A percentile compares a stretch with the other conserved stretches of the same genome.
phyloP scores from a whole-genome alignment of 2,329 filamentous ascomycete species.

The Stemphylium vesicarium region DNA sequence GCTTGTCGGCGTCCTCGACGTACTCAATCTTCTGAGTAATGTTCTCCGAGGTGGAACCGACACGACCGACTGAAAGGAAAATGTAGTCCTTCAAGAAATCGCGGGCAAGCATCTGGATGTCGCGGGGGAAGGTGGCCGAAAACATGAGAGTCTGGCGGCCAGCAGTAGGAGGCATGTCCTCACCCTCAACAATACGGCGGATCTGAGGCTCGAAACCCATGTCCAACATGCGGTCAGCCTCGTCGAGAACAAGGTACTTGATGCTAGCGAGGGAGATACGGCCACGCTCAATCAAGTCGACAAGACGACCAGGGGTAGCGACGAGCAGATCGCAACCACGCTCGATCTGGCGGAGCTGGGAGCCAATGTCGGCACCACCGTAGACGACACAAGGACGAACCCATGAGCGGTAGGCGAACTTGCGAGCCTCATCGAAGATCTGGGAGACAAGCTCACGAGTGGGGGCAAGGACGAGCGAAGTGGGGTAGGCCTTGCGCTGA shows the following conservation, averaged over 20 bases:
- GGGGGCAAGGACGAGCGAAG: slow-evolving; percentile 91
- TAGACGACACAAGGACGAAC: slow-evolving; percentile 98
- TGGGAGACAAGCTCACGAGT: slow-evolving; percentile 98
- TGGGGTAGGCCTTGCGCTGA: slow-evolving; percentile 97
- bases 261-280: slow-evolving; percentile 98
- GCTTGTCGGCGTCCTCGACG: slow-evolving; percentile 96
- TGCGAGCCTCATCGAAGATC: slow-evolving; percentile 96
- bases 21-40: slow-evolving; percentile 99
- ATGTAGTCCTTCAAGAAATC: slow-evolving; percentile 99
- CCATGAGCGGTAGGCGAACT: slow-evolving; percentile 99
- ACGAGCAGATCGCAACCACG: slow-evolving; percentile 96
- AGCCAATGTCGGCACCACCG: slow-evolving; percentile 97
- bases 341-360: slow-evolving; percentile 97
- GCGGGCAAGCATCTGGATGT: slow-evolving; percentile 98
- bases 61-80: slow-evolving; percentile 97
- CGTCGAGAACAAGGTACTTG: slow-evolving; percentile 98
- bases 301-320: slow-evolving; percentile 94
- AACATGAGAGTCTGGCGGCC: slow-evolving; percentile 99
- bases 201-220: slow-evolving; percentile 99
- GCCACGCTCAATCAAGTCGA: slow-evolving; percentile 97
- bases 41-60: slow-evolving; percentile 99
- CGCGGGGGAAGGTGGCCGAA: slow-evolving; percentile 97
- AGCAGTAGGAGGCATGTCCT: slow-evolving; percentile 90
- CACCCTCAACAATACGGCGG: slow-evolving; percentile 95
- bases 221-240: slow-evolving; percentile 99